A percentile compares a stretch with the other conserved stretches of the same genome.
phyloP scores from a whole-genome alignment of 1,284 basidiomycete genomes.

The Ustilago crameri region DNA sequence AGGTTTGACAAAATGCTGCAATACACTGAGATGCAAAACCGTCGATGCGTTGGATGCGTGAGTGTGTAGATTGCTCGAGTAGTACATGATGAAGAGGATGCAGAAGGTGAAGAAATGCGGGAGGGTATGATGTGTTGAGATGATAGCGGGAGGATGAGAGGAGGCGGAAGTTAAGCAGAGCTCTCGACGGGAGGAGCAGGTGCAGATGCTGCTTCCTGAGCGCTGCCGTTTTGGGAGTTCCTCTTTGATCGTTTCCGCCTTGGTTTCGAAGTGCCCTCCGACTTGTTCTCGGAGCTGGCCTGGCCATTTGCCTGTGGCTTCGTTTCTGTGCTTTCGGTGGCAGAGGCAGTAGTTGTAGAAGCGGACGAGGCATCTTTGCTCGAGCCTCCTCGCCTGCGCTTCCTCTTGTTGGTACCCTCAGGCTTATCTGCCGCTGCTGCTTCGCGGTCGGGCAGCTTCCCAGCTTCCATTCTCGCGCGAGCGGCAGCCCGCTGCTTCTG shows the following conservation, averaged over 20 bases:
- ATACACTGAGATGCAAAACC: background rate
- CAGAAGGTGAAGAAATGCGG: background rate
- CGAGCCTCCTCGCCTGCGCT: conserved; percentile 7
- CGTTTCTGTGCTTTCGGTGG: background rate
- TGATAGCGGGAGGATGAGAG: background rate
- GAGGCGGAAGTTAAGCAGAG: conserved; percentile 6
- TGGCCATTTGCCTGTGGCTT: background rate
- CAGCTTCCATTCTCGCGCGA: conserved; percentile 15
- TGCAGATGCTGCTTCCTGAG: background rate
- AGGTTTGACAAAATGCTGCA: conserved; percentile 1
- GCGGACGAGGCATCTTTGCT: conserved; percentile 2
- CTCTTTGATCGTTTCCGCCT: conserved; percentile 7
- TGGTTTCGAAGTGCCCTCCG: conserved; percentile 3
- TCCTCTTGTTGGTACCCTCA: conserved; percentile 7
- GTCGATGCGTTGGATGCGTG: conserved; percentile 1
- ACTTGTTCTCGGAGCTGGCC: background rate
- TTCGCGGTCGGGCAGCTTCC: conserved; percentile 6
- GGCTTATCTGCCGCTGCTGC: background rate
- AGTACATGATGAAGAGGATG: conserved; percentile 6
- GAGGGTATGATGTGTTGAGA: background rate
- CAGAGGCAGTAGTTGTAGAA: too few relatives aligned
- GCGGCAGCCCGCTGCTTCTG: conserved; percentile 38
- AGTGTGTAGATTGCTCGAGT: background rate
- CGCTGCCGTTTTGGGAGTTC: background rate
- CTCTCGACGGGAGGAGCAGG: conserved; percentile 8